Conservation (phyloP, 2,329 filamentous ascomycete genomes). For the Aspergillus proliferans region DNA sequence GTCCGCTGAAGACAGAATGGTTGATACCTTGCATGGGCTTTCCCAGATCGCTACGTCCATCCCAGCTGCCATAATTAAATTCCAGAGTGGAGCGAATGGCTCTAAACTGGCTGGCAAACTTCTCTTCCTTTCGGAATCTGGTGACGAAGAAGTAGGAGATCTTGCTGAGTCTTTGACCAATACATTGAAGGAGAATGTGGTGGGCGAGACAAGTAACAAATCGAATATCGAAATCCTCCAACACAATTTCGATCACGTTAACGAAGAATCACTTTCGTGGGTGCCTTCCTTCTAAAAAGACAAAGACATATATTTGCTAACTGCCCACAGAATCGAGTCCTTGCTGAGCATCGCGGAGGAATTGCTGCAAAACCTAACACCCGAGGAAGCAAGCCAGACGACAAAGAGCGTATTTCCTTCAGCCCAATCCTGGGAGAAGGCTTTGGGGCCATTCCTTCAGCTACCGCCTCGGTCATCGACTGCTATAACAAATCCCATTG, state of each 20-base stretch:
- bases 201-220: slow-evolving; percentile 35
- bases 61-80: slow-evolving; percentile 37
- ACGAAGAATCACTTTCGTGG: slow-evolving; percentile 40
- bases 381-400: slow-evolving; percentile 21
- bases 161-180: slow-evolving; percentile 29
- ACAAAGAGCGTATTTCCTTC: slow-evolving; percentile 56
- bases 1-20: slow-evolving; percentile 30
- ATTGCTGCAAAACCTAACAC: slow-evolving; percentile 32
- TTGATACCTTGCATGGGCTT: slow-evolving; percentile 40
- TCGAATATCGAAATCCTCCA: slow-evolving; percentile 49
- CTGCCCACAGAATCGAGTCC: slow-evolving; percentile 45
- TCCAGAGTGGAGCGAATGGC: slow-evolving; percentile 41
- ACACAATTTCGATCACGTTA: slow-evolving; percentile 44
- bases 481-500: slow-evolving; percentile 66
- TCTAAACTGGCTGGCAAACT: slow-evolving; percentile 48
- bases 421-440: slow-evolving; percentile 57
- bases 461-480: slow-evolving; percentile 50
- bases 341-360: slow-evolving; percentile 51
- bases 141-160: slow-evolving; percentile 46
- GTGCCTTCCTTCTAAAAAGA: slow-evolving; percentile 12
- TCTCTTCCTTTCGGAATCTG: slow-evolving; percentile 49
- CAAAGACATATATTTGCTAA: background rate
- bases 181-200: slow-evolving; percentile 29
- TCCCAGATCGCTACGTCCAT: slow-evolving; percentile 38
- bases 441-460: slow-evolving; percentile 50